A percentile compares a stretch with the other conserved stretches of the same genome.
Conservation (phyloP, 2,329 filamentous ascomycete species). For the Hypomyces perniciosus region DNA sequence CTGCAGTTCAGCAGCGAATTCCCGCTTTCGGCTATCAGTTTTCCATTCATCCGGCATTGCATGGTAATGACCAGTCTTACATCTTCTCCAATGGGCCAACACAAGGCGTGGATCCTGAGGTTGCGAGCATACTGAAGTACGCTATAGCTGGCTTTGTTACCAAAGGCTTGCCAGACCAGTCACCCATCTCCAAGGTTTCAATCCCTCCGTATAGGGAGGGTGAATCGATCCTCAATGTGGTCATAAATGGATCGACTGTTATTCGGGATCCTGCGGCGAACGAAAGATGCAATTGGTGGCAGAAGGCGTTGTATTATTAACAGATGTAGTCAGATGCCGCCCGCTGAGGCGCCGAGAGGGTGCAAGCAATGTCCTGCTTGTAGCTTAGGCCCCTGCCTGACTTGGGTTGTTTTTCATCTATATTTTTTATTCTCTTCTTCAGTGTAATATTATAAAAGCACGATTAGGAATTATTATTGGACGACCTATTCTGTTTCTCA, state of each 20-base stretch:
- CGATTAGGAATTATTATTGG: no score
- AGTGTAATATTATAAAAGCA: no score
- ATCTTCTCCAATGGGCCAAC: slow-evolving; percentile 5
- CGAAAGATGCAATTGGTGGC: slow-evolving; percentile 10
- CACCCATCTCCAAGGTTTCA: neutral
- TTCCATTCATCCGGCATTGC: slow-evolving; percentile 3
- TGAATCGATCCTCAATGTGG: neutral
- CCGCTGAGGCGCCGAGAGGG: neutral
- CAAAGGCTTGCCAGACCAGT: neutral
- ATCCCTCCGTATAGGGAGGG: slow-evolving; percentile 1
- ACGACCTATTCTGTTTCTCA: no score
- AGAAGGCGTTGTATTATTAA: slow-evolving; percentile 9
- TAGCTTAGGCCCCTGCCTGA: no score
- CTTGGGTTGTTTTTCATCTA: no score
- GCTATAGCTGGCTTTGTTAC: slow-evolving; percentile 7
- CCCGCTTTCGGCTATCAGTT: slow-evolving; percentile 5
- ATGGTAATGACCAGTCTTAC: slow-evolving; percentile 2
- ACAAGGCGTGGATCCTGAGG: neutral
- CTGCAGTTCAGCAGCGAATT: neutral
- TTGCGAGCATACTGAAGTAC: slow-evolving; percentile 2
- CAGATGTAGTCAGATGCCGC: neutral
- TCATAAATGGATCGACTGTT: neutral
- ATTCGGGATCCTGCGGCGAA: slow-evolving; percentile 6
- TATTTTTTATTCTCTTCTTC: no score
- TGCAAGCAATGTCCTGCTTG: no score